phyloP scores from a whole-genome alignment of 179 eudicot genomes.

The Pouteria campechiana region DNA sequence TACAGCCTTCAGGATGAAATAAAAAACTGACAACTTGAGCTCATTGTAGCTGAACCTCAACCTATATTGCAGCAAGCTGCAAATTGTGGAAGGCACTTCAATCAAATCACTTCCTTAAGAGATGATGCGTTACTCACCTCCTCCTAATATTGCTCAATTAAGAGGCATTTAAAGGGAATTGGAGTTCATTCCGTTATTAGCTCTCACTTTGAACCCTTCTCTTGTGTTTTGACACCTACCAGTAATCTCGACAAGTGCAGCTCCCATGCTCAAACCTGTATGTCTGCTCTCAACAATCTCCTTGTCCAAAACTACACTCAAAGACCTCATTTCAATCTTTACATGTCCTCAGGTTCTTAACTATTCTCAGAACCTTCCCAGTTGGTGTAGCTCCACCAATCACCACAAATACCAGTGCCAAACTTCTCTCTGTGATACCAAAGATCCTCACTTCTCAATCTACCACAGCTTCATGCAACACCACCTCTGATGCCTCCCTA shows the following conservation, averaged over 20 bases:
- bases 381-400: constrained; percentile 36
- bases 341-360: constrained; percentile 55
- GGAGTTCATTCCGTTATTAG: too few relatives aligned
- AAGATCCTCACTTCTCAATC: constrained; percentile 44
- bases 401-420: constrained; percentile 56
- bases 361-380: constrained; percentile 52
- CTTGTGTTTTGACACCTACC: too few relatives aligned
- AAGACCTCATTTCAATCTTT: constrained; percentile 57
- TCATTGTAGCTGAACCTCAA: too few relatives aligned
- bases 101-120: too few relatives aligned
- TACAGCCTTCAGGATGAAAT: too few relatives aligned
- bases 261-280: constrained; percentile 36
- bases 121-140: too few relatives aligned
- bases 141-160: too few relatives aligned
- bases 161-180: too few relatives aligned
- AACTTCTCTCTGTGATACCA: constrained; percentile 52
- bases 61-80: too few relatives aligned
- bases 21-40: too few relatives aligned
- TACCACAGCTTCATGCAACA: constrained; percentile 38
- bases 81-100: too few relatives aligned
- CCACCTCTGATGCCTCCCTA: constrained; percentile 33
- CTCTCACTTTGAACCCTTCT: too few relatives aligned
- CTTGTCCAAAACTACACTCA: constrained; percentile 37
- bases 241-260: constrained; percentile 53
- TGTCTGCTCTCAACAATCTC: constrained; percentile 54